Conservation (phyloP, 2,329 filamentous ascomycete species). For the Claviceps lovelessii region DNA sequence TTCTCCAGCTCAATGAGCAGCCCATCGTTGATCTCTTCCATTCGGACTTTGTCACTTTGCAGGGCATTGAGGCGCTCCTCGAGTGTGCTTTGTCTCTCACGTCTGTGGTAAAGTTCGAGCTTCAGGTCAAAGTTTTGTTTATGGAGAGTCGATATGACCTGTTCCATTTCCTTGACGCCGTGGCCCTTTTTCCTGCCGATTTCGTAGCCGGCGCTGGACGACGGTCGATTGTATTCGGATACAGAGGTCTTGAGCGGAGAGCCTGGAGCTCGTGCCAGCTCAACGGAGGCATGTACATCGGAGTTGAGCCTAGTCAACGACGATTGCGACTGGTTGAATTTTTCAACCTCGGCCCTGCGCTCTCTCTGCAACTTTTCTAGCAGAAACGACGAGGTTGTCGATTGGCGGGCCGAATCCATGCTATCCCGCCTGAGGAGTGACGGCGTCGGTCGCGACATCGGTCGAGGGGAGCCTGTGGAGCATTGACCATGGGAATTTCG, state of each 20-base stretch:
- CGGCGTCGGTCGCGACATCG: slow-evolving; percentile 25
- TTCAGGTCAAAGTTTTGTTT: slow-evolving; percentile 71
- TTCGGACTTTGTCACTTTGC: slow-evolving; percentile 37
- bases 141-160: slow-evolving; percentile 51
- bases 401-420: slow-evolving; percentile 25
- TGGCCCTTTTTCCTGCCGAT: slow-evolving; percentile 35
- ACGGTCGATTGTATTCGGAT: slow-evolving; percentile 24
- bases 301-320: slow-evolving; percentile 21
- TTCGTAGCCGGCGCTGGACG: slow-evolving; percentile 28
- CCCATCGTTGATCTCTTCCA: slow-evolving; percentile 43
- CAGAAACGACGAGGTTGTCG: slow-evolving; percentile 34
- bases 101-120: slow-evolving; percentile 54
- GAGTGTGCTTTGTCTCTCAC: slow-evolving; percentile 46
- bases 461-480: slow-evolving; percentile 20
- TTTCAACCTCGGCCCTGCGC: slow-evolving; percentile 34
- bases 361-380: slow-evolving; percentile 41
- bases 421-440: slow-evolving; percentile 28
- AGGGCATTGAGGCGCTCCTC: slow-evolving; percentile 44
- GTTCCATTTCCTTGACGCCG: slow-evolving; percentile 54
- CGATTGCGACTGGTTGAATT: slow-evolving; percentile 16
- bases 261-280: slow-evolving; percentile 22
- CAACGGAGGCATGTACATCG: slow-evolving; percentile 25
- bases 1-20: slow-evolving; percentile 48
- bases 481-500: slow-evolving; percentile 27
- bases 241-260: slow-evolving; percentile 25